Conservation (phyloP, 176 grass and related monocot species). For the Phoenix dactylifera region DNA sequence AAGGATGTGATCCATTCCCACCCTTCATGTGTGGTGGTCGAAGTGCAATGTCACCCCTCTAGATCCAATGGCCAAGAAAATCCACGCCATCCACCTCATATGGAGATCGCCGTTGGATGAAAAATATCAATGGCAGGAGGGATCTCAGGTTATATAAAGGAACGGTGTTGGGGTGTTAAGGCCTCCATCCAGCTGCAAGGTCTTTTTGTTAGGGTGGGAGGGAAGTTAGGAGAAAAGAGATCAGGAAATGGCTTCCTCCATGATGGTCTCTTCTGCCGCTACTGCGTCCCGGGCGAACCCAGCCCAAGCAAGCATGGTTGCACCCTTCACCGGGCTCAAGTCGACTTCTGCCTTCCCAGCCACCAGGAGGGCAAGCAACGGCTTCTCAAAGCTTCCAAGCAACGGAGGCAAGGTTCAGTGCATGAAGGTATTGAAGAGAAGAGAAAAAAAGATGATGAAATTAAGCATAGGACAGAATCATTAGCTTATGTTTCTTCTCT, state of each 20-base stretch:
- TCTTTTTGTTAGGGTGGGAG: background rate
- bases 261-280: constrained; percentile 39
- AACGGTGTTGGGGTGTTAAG: background rate
- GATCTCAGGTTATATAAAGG: constrained; percentile 29
- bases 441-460: background rate
- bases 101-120: background rate
- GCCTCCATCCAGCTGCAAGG: constrained; percentile 3
- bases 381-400: constrained; percentile 33
- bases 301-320: constrained; percentile 21
- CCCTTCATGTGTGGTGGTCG: constrained; percentile 30
- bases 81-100: constrained; percentile 21
- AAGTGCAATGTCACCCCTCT: constrained; percentile 8
- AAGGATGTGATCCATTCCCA: constrained; percentile 27
- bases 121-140: background rate
- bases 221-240: background rate
- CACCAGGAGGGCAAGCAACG: constrained; percentile 16
- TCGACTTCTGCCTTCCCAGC: constrained; percentile 26
- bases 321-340: constrained; percentile 53
- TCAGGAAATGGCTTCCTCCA: constrained; percentile 39
- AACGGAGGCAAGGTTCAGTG: constrained; percentile 56
- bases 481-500: too few relatives aligned
- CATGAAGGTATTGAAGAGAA: constrained; percentile 50
- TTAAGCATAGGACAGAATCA: too few relatives aligned
- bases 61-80: constrained; percentile 7
- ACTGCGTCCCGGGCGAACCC: constrained; percentile 24